Percentiles rank a stretch among this genome's conserved stretches.
These are phyloP conservation scores for Paecilomyces niveus DNA, from an alignment of 2,329 filamentous ascomycete genomes.

Conservation along the genomic window DNA sequence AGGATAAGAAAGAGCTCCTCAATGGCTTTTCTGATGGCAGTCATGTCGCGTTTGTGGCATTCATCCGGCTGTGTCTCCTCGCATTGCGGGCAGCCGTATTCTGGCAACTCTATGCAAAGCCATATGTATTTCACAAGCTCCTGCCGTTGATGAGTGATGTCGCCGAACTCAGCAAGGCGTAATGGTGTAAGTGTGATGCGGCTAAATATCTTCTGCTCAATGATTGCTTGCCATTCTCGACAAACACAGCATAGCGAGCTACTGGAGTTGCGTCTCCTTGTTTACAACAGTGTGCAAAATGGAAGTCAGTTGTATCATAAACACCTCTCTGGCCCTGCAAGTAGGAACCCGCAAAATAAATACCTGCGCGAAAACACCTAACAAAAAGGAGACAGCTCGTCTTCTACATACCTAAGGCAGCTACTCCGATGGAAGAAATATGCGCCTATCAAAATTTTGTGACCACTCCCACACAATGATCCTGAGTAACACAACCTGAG, in stretches of 20 bases:
- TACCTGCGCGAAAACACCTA: too few relatives aligned
- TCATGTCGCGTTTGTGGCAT: not conserved
- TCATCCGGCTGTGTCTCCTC: not conserved
- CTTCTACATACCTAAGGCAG: too few relatives aligned
- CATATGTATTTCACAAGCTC: not conserved
- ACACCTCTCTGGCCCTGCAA: too few relatives aligned
- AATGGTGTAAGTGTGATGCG: not conserved
- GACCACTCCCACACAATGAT: too few relatives aligned
- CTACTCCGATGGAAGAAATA: too few relatives aligned
- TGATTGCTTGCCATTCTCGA: not conserved
- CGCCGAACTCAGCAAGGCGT: not conserved
- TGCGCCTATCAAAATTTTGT: too few relatives aligned
- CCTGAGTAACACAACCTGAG: too few relatives aligned
- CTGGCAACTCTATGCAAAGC: not conserved
- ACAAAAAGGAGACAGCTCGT: too few relatives aligned
- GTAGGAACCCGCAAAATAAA: too few relatives aligned
- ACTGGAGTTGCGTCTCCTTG: too few relatives aligned
- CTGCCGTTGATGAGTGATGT: not conserved
- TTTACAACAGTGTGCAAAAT: too few relatives aligned
- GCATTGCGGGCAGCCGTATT: not conserved
- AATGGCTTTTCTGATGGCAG: not conserved
- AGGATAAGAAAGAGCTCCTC: not conserved
- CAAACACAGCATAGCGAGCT: not conserved
- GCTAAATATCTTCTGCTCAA: not conserved
- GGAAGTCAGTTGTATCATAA: too few relatives aligned